These are phyloP conservation scores for Flaveria bidentis DNA, from an alignment of 129 eudicot genomes.

Conservation along the genomic window DNA sequence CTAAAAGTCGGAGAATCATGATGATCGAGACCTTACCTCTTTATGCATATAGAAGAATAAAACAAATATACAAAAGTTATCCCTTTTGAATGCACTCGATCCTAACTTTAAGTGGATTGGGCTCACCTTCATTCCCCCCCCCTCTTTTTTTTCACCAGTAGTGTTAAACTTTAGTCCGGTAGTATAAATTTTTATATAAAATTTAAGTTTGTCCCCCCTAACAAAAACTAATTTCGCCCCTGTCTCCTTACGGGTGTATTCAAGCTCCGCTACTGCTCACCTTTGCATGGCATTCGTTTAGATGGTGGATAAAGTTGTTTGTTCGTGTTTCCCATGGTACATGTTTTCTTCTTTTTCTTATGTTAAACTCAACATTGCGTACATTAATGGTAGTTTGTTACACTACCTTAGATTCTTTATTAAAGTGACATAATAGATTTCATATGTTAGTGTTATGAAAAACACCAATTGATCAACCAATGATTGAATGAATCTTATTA, in stretches of 20 bases:
- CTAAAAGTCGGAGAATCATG: not conserved
- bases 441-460: no score
- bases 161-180: no score
- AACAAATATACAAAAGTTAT: conserved; percentile 8
- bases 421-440: no score
- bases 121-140: no score
- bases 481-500: no score
- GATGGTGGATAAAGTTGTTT: not conserved
- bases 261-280: not conserved
- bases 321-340: not conserved
- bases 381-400: not conserved
- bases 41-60: not conserved
- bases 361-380: not conserved
- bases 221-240: no score
- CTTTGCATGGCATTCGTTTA: not conserved
- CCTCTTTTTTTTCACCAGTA: no score
- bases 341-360: not conserved
- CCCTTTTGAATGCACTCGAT: not conserved
- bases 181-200: no score
- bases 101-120: not conserved
- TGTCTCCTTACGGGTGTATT: no score
- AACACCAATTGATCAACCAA: no score
- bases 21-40: conserved; percentile 12
- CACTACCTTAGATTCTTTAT: not conserved
- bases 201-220: no score